These are phyloP conservation scores for Annulohypoxylon bovei DNA, from an alignment of 495 filamentous ascomycete species.

Conservation along the genomic window DNA sequence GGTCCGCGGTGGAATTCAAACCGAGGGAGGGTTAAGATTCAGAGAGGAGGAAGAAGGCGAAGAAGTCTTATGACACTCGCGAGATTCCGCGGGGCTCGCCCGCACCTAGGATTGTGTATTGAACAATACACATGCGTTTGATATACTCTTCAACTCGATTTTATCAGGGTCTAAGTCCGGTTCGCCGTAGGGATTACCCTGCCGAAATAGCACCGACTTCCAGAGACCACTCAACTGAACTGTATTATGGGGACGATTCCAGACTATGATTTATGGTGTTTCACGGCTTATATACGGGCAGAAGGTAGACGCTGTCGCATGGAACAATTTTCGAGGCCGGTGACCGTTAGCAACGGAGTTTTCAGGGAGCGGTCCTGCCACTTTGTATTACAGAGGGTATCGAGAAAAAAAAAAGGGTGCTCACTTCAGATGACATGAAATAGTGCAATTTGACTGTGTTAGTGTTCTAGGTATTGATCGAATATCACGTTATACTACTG, in stretches of 20 bases:
- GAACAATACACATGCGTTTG: not conserved
- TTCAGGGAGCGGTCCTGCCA: slow-evolving; percentile 14
- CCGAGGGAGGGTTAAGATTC: slow-evolving; percentile 74
- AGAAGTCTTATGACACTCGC: slow-evolving; percentile 53
- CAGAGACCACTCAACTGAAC: slow-evolving; percentile 3
- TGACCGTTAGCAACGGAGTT: slow-evolving; percentile 28
- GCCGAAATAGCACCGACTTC: not conserved
- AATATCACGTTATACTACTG: slow-evolving; percentile 31
- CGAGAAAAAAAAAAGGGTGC: not conserved
- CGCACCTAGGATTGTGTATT: slow-evolving; percentile 3
- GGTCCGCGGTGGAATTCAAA: slow-evolving; percentile 77
- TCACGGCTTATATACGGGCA: slow-evolving; percentile 16
- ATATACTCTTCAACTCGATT: slow-evolving; percentile 15
- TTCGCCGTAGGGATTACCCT: not conserved
- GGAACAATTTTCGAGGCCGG: not conserved
- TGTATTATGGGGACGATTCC: slow-evolving; percentile 27
- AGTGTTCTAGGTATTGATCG: not conserved
- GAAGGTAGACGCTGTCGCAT: slow-evolving; percentile 19
- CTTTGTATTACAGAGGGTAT: slow-evolving; percentile 26
- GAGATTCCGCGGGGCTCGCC: not conserved
- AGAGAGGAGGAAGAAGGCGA: slow-evolving; percentile 71
- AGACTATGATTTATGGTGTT: slow-evolving; percentile 35
- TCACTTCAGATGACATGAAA: slow-evolving; percentile 30
- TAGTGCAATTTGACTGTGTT: not conserved
- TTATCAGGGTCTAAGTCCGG: not conserved